Conservation (phyloP, 2,329 filamentous ascomycete genomes). For the Nigrospora oryzae region DNA sequence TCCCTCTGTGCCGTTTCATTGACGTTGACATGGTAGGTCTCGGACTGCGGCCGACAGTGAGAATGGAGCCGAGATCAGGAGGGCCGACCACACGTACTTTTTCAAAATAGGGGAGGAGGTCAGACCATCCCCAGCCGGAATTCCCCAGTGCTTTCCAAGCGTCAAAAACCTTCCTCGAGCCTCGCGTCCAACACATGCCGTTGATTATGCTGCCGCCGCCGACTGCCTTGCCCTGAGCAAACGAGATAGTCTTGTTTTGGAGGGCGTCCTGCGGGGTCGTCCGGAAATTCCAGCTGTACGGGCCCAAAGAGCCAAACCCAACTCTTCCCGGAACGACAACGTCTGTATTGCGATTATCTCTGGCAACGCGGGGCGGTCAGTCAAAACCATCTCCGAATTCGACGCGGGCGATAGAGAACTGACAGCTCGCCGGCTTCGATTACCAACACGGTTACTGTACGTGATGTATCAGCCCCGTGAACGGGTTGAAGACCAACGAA, state of each 20-base stretch:
- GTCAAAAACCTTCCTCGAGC: slow-evolving; percentile 29
- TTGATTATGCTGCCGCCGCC: slow-evolving; percentile 31
- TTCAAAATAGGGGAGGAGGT: slow-evolving; percentile 37
- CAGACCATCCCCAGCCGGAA: slow-evolving; percentile 31
- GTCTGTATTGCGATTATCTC: slow-evolving; percentile 17
- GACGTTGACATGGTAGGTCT: no score
- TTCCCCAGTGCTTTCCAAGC: slow-evolving; percentile 33
- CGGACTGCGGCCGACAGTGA: no score
- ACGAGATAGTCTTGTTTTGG: slow-evolving; percentile 22
- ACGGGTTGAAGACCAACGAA: no score
- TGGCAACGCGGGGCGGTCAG: not conserved
- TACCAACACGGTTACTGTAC: slow-evolving; percentile 15
- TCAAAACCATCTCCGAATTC: no score
- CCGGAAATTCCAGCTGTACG: slow-evolving; percentile 20
- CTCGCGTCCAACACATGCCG: slow-evolving; percentile 31
- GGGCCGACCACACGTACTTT: slow-evolving; percentile 23
- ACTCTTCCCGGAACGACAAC: slow-evolving; percentile 14
- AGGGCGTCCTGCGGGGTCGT: slow-evolving; percentile 22
- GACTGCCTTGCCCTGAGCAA: slow-evolving; percentile 27
- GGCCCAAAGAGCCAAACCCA: slow-evolving; percentile 11
- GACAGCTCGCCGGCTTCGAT: slow-evolving; percentile 18
- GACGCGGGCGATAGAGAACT: not conserved
- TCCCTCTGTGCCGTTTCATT: no score
- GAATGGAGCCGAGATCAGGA: no score
- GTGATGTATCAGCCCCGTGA: not conserved